phyloP scores from a whole-genome alignment of 2,329 filamentous ascomycete species.

The Thelonectria rubi region DNA sequence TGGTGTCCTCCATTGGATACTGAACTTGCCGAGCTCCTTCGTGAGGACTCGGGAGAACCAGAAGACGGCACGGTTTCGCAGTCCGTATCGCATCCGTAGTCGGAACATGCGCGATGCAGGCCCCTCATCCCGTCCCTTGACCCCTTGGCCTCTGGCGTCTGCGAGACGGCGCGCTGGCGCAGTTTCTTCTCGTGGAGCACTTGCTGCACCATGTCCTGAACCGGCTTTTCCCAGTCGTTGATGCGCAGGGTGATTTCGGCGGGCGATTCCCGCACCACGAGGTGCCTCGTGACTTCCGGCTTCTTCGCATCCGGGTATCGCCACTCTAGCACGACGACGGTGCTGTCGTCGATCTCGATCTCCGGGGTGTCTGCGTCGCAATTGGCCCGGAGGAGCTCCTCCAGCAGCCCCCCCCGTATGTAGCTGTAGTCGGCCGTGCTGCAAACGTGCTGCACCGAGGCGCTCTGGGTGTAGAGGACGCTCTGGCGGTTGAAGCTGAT shows the following conservation, averaged over 20 bases:
- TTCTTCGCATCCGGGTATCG: slow-evolving; percentile 7
- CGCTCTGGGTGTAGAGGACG: neutral
- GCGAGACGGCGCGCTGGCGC: neutral
- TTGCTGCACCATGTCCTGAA: slow-evolving; percentile 8
- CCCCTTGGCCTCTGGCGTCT: neutral
- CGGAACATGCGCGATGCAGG: neutral
- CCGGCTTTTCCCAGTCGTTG: slow-evolving; percentile 26
- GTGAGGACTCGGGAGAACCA: neutral
- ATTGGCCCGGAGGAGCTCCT: neutral
- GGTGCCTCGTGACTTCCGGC: slow-evolving; percentile 17
- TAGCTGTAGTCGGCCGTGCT: slow-evolving; percentile 18
- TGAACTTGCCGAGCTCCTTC: neutral
- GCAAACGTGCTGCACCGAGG: slow-evolving; percentile 11
- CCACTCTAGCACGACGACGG: slow-evolving; percentile 20
- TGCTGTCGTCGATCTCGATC: slow-evolving; percentile 14
- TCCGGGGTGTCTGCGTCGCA: neutral
- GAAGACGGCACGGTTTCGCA: neutral
- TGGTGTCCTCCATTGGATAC: neutral
- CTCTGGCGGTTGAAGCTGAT: neutral
- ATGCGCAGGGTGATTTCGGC: slow-evolving; percentile 27
- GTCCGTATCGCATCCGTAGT: neutral
- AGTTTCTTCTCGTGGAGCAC: neutral
- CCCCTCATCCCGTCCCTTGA: too few species aligned
- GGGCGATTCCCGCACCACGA: slow-evolving; percentile 16
- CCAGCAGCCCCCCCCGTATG: neutral